These are phyloP conservation scores for Arachis monticola DNA, from an alignment of 331 rosid genomes.

Conservation along the genomic window DNA sequence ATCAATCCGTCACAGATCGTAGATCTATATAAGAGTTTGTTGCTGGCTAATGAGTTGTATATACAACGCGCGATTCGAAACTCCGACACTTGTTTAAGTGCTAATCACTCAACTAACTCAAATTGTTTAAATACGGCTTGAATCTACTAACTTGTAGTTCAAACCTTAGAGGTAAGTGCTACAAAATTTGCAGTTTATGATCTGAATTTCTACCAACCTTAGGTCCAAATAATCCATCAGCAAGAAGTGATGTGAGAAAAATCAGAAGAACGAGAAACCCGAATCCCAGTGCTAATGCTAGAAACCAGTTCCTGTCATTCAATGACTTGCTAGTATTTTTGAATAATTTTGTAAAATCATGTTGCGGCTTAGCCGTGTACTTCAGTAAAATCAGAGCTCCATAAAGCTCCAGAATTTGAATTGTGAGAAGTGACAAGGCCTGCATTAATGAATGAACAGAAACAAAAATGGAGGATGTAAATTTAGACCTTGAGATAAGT, in stretches of 20 bases:
- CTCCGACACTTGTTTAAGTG: too few species aligned
- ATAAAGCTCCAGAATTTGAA: constrained; percentile 67
- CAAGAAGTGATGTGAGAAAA: constrained; percentile 57
- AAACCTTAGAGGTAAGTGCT: constrained; percentile 11
- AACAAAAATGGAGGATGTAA: background rate
- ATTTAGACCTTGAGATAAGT: background rate
- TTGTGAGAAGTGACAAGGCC: constrained; percentile 65
- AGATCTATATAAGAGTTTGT: too few species aligned
- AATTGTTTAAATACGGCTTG: too few species aligned
- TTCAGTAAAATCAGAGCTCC: constrained; percentile 60
- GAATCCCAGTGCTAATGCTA: constrained; percentile 70
- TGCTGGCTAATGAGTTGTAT: too few species aligned
- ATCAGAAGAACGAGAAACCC: constrained; percentile 65
- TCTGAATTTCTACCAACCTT: constrained; percentile 56
- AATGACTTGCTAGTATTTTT: constrained; percentile 35
- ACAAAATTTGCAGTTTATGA: background rate
- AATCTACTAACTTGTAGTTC: constrained; percentile 2
- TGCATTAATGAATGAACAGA: constrained; percentile 39
- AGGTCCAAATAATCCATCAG: constrained; percentile 54
- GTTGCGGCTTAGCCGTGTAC: constrained; percentile 64
- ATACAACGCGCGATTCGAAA: too few species aligned
- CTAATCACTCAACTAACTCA: too few species aligned
- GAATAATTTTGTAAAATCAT: constrained; percentile 51
- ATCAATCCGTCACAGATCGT: too few species aligned
- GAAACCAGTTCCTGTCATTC: constrained; percentile 64